A percentile compares a stretch with the other conserved stretches of the same genome.
Evolutionary conservation across 1,284 basidiomycete genomes (phyloP).

Genomic region (Trichosporon sp.): DNA sequence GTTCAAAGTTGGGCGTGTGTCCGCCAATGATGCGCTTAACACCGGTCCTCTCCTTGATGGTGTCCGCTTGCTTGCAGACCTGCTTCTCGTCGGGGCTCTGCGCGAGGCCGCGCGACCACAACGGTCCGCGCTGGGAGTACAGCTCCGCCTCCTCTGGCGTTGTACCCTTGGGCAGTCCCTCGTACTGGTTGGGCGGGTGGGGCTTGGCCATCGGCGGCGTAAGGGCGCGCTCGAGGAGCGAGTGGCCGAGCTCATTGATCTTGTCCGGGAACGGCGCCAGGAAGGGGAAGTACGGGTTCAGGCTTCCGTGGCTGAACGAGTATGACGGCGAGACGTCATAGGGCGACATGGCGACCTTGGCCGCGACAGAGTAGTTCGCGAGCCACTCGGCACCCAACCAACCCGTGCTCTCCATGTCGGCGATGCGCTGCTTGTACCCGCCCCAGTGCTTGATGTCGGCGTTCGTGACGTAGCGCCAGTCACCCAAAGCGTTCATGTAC

Average conservation of each 20-base stretch:
- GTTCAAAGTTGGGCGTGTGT: slow-evolving; percentile 86
- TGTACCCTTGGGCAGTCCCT: slow-evolving; percentile 69
- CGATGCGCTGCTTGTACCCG: slow-evolving; percentile 68
- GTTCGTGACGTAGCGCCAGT: slow-evolving; percentile 86
- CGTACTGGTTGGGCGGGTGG: slow-evolving; percentile 76
- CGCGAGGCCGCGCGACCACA: slow-evolving; percentile 84
- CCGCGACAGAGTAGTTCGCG: slow-evolving; percentile 78
- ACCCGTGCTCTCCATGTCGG: slow-evolving; percentile 68
- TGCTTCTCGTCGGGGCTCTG: slow-evolving; percentile 61
- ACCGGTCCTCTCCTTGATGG: slow-evolving; percentile 70
- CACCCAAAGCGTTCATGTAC: slow-evolving; percentile 81
- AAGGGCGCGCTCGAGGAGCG: slow-evolving; percentile 67
- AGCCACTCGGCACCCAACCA: slow-evolving; percentile 82
- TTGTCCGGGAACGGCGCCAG: slow-evolving; percentile 75
- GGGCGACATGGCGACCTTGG: slow-evolving; percentile 73
- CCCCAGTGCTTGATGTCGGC: slow-evolving; percentile 80
- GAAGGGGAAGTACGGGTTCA: slow-evolving; percentile 71
- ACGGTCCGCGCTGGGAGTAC: slow-evolving; percentile 74
- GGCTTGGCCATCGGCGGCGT: slow-evolving; percentile 66
- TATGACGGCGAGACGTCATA: slow-evolving; percentile 69
- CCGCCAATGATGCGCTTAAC: slow-evolving; percentile 86
- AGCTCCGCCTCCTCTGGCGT: slow-evolving; percentile 69
- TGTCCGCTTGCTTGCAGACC: slow-evolving; percentile 71
- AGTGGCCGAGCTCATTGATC: slow-evolving; percentile 72
- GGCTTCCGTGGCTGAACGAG: slow-evolving; percentile 84